Evolutionary conservation across 495 filamentous ascomycete species (phyloP).

Genomic region (Penicillium flavigenum): DNA sequence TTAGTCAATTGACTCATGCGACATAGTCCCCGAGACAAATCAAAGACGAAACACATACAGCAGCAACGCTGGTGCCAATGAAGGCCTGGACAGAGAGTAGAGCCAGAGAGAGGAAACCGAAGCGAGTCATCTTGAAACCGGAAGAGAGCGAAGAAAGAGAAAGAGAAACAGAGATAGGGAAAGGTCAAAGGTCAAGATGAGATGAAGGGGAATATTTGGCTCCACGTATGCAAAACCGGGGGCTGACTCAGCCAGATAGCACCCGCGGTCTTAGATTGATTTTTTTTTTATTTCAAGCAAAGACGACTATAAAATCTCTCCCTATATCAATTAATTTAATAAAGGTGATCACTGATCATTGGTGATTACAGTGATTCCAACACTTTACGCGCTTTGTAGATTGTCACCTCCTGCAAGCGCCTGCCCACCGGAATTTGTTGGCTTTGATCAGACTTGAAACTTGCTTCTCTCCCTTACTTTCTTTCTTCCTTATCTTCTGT

Average conservation of each 20-base stretch:
- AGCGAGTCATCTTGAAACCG: conserved; percentile 63
- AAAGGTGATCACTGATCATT: conserved; percentile 6
- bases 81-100: conserved; percentile 68
- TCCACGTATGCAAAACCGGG: conserved; percentile 25
- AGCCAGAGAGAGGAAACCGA: conserved; percentile 68
- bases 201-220: conserved; percentile 16
- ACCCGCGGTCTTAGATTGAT: conserved; percentile 14
- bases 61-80: conserved; percentile 58
- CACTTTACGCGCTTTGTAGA: conserved; percentile 7
- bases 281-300: conserved; percentile 12
- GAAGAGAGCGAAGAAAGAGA: conserved; percentile 23
- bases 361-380: not conserved
- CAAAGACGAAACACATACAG: conserved; percentile 50
- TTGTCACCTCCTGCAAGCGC: conserved; percentile 12
- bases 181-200: conserved; percentile 6
- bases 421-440: conserved; percentile 8
- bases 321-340: conserved; percentile 12
- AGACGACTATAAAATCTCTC: conserved; percentile 5
- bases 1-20: conserved; percentile 27
- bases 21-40: conserved; percentile 3
- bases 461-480: conserved; percentile 15
- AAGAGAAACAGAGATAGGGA: conserved; percentile 10
- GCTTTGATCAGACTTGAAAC: conserved; percentile 10
- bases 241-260: conserved; percentile 11
- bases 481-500: conserved; percentile 15